Conservation (phyloP, 2,329 filamentous ascomycete species). For the Penicillium palitans region DNA sequence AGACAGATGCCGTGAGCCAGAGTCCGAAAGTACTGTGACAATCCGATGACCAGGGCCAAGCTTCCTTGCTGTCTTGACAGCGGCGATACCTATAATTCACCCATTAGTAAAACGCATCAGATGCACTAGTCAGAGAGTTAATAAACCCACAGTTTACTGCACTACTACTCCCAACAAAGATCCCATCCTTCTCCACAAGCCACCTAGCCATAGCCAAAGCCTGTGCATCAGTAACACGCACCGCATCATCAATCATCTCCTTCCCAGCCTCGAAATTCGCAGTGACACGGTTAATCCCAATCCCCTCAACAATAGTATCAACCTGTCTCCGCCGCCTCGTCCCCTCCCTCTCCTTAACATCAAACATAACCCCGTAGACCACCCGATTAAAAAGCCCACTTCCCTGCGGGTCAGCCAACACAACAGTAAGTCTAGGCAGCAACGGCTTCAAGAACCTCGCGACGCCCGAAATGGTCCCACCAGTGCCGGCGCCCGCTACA, state of each 20-base stretch:
- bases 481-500: constrained; percentile 89
- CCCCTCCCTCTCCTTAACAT: constrained; percentile 82
- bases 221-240: constrained; percentile 84
- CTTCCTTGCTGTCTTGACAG: constrained; percentile 48
- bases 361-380: constrained; percentile 94
- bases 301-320: constrained; percentile 92
- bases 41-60: constrained; percentile 51
- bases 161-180: constrained; percentile 92
- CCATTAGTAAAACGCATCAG: constrained; percentile 10
- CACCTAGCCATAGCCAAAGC: constrained; percentile 92
- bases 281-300: constrained; percentile 93
- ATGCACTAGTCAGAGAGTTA: constrained; percentile 12
- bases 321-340: constrained; percentile 87
- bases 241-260: constrained; percentile 84
- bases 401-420: constrained; percentile 91
- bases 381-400: constrained; percentile 91
- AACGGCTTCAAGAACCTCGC: constrained; percentile 77
- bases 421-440: constrained; percentile 64
- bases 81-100: constrained; percentile 45
- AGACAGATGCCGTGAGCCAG: constrained; percentile 54
- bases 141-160: constrained; percentile 78
- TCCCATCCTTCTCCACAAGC: constrained; percentile 91
- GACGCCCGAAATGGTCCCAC: constrained; percentile 88
- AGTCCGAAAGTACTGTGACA: constrained; percentile 52
- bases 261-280: constrained; percentile 86